A percentile compares a stretch with the other conserved stretches of the same genome.
phyloP scores from a whole-genome alignment of 257 asterid genomes.

The Solanum paucissectum region DNA sequence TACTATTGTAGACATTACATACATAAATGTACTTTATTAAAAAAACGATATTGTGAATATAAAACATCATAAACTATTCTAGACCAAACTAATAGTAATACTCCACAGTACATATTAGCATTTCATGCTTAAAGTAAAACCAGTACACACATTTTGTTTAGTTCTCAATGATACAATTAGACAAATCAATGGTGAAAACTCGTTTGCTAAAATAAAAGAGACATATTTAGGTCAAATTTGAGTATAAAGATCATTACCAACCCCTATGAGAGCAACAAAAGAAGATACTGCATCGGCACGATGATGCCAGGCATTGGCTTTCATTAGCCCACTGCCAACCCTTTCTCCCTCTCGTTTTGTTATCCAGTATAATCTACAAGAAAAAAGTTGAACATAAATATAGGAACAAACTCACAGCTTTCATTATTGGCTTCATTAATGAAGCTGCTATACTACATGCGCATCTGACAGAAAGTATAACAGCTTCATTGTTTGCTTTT shows the following conservation, averaged over 20 bases:
- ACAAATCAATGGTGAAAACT: not conserved
- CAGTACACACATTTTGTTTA: not conserved
- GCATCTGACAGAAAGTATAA: not conserved
- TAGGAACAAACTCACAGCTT: not conserved
- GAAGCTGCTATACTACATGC: not conserved
- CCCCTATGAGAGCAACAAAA: conserved; percentile 92
- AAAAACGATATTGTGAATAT: not conserved
- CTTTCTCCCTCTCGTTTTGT: conserved; percentile 84
- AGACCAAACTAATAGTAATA: not conserved
- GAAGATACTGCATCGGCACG: conserved; percentile 96
- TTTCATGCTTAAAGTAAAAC: not conserved
- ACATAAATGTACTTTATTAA: not conserved
- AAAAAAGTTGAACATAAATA: not conserved
- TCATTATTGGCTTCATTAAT: not conserved
- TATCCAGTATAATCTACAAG: conserved; percentile 60
- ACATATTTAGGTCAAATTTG: not conserved
- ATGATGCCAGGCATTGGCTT: conserved; percentile 99
- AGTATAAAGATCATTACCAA: conserved; percentile 52
- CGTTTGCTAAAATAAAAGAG: not conserved
- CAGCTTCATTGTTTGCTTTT: not conserved
- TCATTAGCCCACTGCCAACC: conserved; percentile 94
- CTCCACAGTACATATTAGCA: not conserved
- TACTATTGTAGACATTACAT: not conserved
- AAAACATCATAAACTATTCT: not conserved
- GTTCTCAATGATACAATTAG: not conserved